A percentile compares a stretch with the other conserved stretches of the same genome.
Evolutionary conservation across 495 filamentous ascomycete species (phyloP).

Genomic region (Trypethelium eluteriae): DNA sequence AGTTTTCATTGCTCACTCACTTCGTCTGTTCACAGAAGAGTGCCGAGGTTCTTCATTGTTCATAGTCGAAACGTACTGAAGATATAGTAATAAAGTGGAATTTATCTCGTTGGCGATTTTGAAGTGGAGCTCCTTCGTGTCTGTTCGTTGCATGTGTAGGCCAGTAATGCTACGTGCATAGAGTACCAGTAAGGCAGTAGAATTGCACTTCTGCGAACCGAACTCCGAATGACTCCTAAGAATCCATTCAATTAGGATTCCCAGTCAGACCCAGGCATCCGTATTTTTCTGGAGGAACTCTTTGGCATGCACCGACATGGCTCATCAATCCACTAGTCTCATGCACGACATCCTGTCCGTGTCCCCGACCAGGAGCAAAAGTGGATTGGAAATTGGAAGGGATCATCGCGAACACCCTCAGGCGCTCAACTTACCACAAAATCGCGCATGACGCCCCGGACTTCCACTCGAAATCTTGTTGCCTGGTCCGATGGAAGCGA

Average conservation of each 20-base stretch:
- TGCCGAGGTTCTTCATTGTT: background rate
- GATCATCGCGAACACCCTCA: no score
- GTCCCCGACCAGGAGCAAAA: background rate
- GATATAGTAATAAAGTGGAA: no score
- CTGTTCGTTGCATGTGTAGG: no score
- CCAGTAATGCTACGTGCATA: no score
- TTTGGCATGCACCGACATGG: background rate
- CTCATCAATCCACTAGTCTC: background rate
- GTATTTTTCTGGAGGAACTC: background rate
- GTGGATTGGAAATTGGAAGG: no score
- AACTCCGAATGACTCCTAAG: background rate
- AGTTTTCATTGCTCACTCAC: background rate
- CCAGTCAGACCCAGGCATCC: background rate
- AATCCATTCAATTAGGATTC: background rate
- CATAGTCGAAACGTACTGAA: no score
- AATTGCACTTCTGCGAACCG: background rate
- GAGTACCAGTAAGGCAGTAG: no score
- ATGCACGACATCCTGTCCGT: slow-evolving; percentile 9
- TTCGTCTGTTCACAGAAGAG: background rate
- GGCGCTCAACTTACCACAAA: no score
- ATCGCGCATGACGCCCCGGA: background rate
- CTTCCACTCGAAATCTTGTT: background rate
- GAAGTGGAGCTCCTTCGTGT: no score
- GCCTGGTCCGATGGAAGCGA: background rate
- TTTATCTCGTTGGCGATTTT: no score